phyloP scores from a whole-genome alignment of 192 early-diverging fungal species.

The Coemansia erecta region DNA sequence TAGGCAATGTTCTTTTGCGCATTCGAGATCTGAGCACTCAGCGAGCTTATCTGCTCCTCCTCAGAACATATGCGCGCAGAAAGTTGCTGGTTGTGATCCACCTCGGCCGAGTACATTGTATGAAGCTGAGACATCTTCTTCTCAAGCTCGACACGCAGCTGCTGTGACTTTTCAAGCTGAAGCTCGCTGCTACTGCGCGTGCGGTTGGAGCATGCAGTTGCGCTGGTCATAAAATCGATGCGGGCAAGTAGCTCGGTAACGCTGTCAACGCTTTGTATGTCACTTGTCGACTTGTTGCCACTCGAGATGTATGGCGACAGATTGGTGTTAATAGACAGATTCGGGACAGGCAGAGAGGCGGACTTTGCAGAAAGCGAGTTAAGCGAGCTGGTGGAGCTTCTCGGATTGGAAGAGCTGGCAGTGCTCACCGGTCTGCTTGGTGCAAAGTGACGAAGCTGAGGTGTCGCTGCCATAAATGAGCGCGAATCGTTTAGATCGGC shows the following conservation, averaged over 20 bases:
- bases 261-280: slow-evolving; percentile 29
- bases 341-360: neutral
- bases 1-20: slow-evolving; percentile 32
- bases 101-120: slow-evolving; percentile 15
- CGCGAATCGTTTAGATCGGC: slow-evolving; percentile 2
- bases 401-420: neutral
- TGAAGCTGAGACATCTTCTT: slow-evolving; percentile 21
- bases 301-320: neutral
- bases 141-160: slow-evolving; percentile 19
- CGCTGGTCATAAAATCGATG: slow-evolving; percentile 21
- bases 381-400: no score
- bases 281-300: neutral
- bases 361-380: neutral
- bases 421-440: neutral
- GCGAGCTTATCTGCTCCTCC: slow-evolving; percentile 20
- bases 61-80: slow-evolving; percentile 14
- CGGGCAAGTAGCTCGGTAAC: slow-evolving; percentile 33
- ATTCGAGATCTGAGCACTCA: slow-evolving; percentile 14
- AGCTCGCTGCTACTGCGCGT: slow-evolving; percentile 8
- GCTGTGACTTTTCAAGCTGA: slow-evolving; percentile 7
- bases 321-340: slow-evolving; percentile 9
- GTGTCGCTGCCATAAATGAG: slow-evolving; percentile 4
- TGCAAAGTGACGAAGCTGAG: slow-evolving; percentile 7
- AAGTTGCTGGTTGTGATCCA: slow-evolving; percentile 15
- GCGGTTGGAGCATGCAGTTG: slow-evolving; percentile 7